Base-by-base conservation (phyloP, 176 grass and related monocot genomes). In the Cenchrus fungigraminus region DNA sequence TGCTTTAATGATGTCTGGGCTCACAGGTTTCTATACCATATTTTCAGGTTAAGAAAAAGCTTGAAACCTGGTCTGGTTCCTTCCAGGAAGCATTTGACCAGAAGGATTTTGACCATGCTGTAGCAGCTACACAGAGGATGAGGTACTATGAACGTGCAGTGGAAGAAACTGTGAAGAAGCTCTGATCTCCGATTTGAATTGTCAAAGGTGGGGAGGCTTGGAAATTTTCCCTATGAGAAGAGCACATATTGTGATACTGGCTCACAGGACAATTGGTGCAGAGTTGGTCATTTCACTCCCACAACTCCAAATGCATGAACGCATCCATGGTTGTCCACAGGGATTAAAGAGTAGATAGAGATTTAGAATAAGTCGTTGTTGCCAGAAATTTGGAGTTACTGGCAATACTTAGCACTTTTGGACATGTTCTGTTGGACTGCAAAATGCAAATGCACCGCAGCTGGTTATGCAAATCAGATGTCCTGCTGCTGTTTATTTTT, bases 121-220 rank as follows among this genome's bases (percentile, higher is more conserved):
- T 95, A 58, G 56, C 84, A 84, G 87, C 91, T 62, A 95, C 82
- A 14, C 89, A 95, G 63, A 89, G 93, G 89, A 95, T 98, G 93
- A 95, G 84, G 80, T 98, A 98, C 73, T 95, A 95, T 17, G 93
- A 92, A 47, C 89, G 86, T 9, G 97, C 93, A 50, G 72, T 92
- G 17, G 89, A 98, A 94, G 93, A 95, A 82, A 94, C 89, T 5
- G 79, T 85, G 73, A 98, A 96, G 84, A 98, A 98, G 66, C 80
- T 95, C 40, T 95, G 56, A 91, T 85, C 52, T 77, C 67, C 8
- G 17, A 4, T 6, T 81, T 20, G 34, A 67, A 16, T 65, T 37
- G 6, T 1, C 22, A 56, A 25, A n/a, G 31, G 32, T 64, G 32
- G 0, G 46, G 46, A 75, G 12, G 60, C 8, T 19, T 29, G 20